Evolutionary conservation across 768 basidiomycete species (phyloP), one percentile per base, ranked within the genome.

Genomic region (Coprinellus aureogranulatus): DNA sequence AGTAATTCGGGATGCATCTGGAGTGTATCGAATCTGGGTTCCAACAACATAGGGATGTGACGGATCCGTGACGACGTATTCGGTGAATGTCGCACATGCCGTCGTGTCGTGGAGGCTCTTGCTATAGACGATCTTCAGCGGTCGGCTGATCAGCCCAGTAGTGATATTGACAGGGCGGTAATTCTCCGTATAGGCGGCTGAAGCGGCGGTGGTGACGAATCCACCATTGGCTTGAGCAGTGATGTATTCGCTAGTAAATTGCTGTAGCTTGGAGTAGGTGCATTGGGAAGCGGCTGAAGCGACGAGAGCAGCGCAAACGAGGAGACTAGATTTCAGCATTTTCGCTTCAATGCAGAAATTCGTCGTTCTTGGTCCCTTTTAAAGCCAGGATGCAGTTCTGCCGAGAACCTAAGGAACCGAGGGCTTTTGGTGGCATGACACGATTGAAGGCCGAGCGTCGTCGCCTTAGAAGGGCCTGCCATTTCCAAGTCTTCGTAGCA

Each of bases 11-110:
- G 41, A 18, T n/a, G 42, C 44, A 40, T 48, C 47, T 23, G 50
- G 28, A 26, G 48, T 45, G 44, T 53, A 26, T 11, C 51, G 40
- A 25, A 58, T 45, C 37, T 58, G 57, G 27, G 57, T 58, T 10
- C 57, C 57, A 31, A 58, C 47, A 27, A 58, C 57, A 30, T 58
- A 58, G 57, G 50, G 57, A 42, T 58, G 50, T 16, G 51, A 25
- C n/a, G 39, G 34, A 34, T 58, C 34, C 12, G 57, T 53, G 51
- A 58, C 57, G 8, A 58, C 44, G 44, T 44, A 31, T 31, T 58
- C 57, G 44, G 57, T 57, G 48, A 26, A 57, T 12, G 56, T 57
- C 22, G 56, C 47, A 37, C 56, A 57, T n/a, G 37, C 18, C 4
- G 56, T 57, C 9, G 56, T 57, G 48, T 57, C 56, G 56, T 57